Evolutionary conservation across 805 yeast genomes (phyloP).

Genomic region (Maudiozyma serrabonitensis): DNA sequence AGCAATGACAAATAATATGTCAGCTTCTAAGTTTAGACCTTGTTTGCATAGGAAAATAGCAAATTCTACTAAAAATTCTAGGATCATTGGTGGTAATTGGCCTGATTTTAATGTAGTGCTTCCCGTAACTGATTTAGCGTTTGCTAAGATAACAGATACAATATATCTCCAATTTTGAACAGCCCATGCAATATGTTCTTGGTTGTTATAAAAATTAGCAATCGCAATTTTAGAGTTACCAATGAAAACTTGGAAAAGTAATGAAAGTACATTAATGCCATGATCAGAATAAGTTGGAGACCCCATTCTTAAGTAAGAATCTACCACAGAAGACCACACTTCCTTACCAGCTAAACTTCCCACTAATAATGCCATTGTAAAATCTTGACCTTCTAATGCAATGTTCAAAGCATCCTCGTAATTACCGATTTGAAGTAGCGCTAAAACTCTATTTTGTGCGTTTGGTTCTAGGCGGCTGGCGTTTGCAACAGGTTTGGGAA

Average conservation of each 20-base stretch:
- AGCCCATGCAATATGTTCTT: constrained; percentile 39
- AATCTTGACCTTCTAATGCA: constrained; percentile 56
- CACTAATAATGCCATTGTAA: constrained; percentile 67
- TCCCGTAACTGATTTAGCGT: constrained; percentile 11
- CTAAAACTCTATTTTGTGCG: constrained; percentile 25
- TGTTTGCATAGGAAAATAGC: constrained; percentile 37
- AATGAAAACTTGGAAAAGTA: constrained; percentile 51
- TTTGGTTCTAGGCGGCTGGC: constrained; percentile 34
- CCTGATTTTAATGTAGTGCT: neutral
- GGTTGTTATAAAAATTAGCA: constrained; percentile 36
- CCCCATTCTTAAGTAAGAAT: constrained; percentile 45
- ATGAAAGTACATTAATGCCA: constrained; percentile 36
- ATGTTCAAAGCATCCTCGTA: constrained; percentile 54
- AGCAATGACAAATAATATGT: constrained; percentile 38
- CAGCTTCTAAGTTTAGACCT: constrained; percentile 32
- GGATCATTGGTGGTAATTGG: constrained; percentile 20
- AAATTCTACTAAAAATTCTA: constrained; percentile 40
- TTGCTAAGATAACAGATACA: constrained; percentile 32
- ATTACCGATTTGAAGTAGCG: constrained; percentile 49
- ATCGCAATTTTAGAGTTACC: constrained; percentile 52
- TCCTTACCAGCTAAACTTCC: constrained; percentile 58
- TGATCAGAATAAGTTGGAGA: constrained; percentile 28
- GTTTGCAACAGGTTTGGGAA: constrained; percentile 17
- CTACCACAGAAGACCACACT: constrained; percentile 47
- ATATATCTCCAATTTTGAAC: constrained; percentile 42